Evolutionary conservation across 306 rosid species (phyloP).

Genomic region (Pyrus betulifolia): DNA sequence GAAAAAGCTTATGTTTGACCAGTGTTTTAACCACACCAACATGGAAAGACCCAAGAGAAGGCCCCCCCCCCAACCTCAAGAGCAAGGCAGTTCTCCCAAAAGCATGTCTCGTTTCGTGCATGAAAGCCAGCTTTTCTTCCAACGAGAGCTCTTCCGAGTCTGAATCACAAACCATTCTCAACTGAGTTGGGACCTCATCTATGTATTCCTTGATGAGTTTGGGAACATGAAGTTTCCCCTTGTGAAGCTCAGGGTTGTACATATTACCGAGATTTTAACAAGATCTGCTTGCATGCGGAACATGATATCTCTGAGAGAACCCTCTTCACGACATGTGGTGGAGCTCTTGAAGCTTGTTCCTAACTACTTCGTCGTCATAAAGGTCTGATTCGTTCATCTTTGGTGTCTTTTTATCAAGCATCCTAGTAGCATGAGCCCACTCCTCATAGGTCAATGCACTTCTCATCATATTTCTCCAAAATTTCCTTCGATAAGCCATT

Average conservation of each 20-base stretch:
- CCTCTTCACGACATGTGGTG: slow-evolving; percentile 66
- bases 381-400: slow-evolving; percentile 76
- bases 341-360: slow-evolving; percentile 87
- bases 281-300: slow-evolving; percentile 94
- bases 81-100: slow-evolving; percentile 93
- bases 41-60: slow-evolving; percentile 93
- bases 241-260: slow-evolving; percentile 88
- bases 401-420: slow-evolving; percentile 88
- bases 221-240: slow-evolving; percentile 83
- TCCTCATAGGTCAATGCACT: slow-evolving; percentile 87
- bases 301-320: slow-evolving; percentile 76
- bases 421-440: slow-evolving; percentile 97
- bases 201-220: slow-evolving; percentile 82
- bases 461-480: slow-evolving; percentile 92
- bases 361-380: slow-evolving; percentile 64
- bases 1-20: slow-evolving; percentile 85
- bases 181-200: slow-evolving; percentile 75
- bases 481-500: slow-evolving; percentile 86
- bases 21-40: slow-evolving; percentile 77
- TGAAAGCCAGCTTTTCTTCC: slow-evolving; percentile 84
- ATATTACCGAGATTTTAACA: slow-evolving; percentile 79
- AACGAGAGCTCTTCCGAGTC: slow-evolving; percentile 70
- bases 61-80: slow-evolving; percentile 93
- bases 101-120: slow-evolving; percentile 94
- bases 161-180: slow-evolving; percentile 85